Percentiles rank a stretch among this genome's conserved stretches.
Conservation (phyloP, 805 yeast species). For the Grigorovia yakushimaensis region DNA sequence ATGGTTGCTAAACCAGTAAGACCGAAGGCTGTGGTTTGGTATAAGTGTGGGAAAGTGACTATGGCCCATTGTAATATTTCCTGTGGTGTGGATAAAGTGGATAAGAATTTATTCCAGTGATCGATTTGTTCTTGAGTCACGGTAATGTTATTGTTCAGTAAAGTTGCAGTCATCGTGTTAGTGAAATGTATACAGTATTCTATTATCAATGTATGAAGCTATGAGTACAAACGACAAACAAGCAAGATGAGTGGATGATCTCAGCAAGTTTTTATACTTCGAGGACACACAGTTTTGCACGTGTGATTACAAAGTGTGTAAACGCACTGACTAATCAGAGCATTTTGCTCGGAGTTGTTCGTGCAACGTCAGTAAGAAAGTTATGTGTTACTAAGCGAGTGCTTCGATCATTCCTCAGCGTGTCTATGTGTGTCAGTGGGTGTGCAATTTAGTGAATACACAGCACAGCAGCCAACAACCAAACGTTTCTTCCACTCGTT, state of each 20-base stretch:
- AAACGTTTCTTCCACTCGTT: no score
- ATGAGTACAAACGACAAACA: no score
- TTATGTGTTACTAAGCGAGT: no score
- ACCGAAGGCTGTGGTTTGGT: slow-evolving; percentile 92
- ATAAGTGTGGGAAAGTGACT: slow-evolving; percentile 71
- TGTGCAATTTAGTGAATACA: no score
- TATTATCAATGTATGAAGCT: no score
- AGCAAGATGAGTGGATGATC: no score
- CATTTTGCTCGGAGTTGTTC: no score
- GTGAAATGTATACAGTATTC: no score
- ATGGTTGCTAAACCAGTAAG: slow-evolving; percentile 82
- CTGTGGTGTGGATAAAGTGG: slow-evolving; percentile 44
- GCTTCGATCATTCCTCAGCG: no score
- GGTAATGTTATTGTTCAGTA: slow-evolving; percentile 25
- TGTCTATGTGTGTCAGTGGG: no score
- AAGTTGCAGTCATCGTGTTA: slow-evolving; percentile 5
- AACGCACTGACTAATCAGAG: background rate
- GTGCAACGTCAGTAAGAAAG: no score
- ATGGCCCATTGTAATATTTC: slow-evolving; percentile 77
- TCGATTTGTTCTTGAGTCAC: slow-evolving; percentile 47
- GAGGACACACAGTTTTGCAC: background rate
- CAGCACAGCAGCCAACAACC: no score
- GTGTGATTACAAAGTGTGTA: background rate
- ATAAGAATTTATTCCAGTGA: slow-evolving; percentile 55
- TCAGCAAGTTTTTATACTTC: background rate